Percentiles rank a stretch among this genome's conserved stretches.
These are phyloP conservation scores for Hypoxylon trugodes DNA, from an alignment of 495 filamentous ascomycete genomes.

Conservation along the genomic window DNA sequence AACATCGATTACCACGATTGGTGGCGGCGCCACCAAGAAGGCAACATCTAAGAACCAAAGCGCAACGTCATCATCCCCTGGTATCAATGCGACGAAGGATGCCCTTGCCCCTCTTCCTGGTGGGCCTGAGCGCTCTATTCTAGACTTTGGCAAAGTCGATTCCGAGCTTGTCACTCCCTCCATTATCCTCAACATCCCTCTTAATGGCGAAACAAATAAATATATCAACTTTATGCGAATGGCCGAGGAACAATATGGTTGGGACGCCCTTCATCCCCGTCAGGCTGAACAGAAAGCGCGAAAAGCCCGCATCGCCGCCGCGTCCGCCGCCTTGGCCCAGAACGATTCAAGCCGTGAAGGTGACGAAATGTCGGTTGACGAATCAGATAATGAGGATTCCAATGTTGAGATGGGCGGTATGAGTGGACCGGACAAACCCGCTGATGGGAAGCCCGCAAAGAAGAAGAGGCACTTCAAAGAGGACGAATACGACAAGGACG, in stretches of 20 bases:
- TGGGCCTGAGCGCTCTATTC: slow-evolving; percentile 55
- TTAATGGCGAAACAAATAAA: slow-evolving; percentile 82
- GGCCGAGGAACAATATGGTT: slow-evolving; percentile 92
- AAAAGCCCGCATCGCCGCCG: slow-evolving; percentile 82
- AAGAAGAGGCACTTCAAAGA: slow-evolving; percentile 86
- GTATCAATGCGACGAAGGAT: slow-evolving; percentile 51
- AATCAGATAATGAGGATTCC: slow-evolving; percentile 71
- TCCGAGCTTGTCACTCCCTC: slow-evolving; percentile 69
- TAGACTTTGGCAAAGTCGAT: slow-evolving; percentile 59
- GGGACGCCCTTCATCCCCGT: slow-evolving; percentile 89
- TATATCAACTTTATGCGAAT: slow-evolving; percentile 95
- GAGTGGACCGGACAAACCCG: slow-evolving; percentile 62
- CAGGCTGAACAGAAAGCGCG: slow-evolving; percentile 84
- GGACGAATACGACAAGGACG: slow-evolving; percentile 95
- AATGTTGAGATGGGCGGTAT: slow-evolving; percentile 80
- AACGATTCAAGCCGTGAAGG: slow-evolving; percentile 76
- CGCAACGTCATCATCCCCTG: slow-evolving; percentile 52
- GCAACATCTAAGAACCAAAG: slow-evolving; percentile 53
- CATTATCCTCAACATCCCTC: slow-evolving; percentile 82
- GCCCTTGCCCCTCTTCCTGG: slow-evolving; percentile 48
- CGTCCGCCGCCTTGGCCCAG: slow-evolving; percentile 80
- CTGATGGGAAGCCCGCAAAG: slow-evolving; percentile 68
- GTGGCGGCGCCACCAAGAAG: slow-evolving; percentile 46
- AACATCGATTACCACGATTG: slow-evolving; percentile 52
- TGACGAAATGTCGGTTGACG: slow-evolving; percentile 77